These are phyloP conservation scores for Myrica gale DNA, from an alignment of 306 rosid genomes.

Conservation along the genomic window DNA sequence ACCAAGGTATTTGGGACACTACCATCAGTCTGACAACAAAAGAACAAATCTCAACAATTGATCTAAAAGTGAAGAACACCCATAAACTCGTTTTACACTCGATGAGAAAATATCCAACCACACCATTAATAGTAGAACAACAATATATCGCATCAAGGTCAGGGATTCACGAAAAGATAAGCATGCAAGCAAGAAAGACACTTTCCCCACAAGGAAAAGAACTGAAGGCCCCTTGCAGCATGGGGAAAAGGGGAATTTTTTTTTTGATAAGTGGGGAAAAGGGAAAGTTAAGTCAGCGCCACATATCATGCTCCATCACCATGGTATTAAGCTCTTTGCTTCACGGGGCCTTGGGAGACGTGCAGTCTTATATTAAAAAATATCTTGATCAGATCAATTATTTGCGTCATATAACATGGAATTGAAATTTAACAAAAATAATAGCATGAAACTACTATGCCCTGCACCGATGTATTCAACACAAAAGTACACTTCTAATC, in stretches of 20 bases:
- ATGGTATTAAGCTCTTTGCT: not conserved
- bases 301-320: not conserved
- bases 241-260: no score
- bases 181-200: not conserved
- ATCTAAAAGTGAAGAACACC: not conserved
- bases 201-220: not conserved
- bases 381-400: not conserved
- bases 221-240: not conserved
- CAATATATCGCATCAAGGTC: not conserved
- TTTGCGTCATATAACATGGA: not conserved
- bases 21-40: constrained; percentile 78
- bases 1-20: constrained; percentile 98
- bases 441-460: not conserved
- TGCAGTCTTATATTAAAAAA: not conserved
- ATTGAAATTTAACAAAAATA: not conserved
- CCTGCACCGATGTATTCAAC: not conserved
- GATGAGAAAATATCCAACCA: not conserved
- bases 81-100: not conserved
- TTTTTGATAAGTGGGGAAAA: not conserved
- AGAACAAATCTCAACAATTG: not conserved
- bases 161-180: not conserved
- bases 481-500: not conserved
- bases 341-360: not conserved
- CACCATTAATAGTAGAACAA: not conserved
- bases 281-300: not conserved